phyloP scores from a whole-genome alignment of 2,329 filamentous ascomycete species.

The Domatiomyces globalis region DNA sequence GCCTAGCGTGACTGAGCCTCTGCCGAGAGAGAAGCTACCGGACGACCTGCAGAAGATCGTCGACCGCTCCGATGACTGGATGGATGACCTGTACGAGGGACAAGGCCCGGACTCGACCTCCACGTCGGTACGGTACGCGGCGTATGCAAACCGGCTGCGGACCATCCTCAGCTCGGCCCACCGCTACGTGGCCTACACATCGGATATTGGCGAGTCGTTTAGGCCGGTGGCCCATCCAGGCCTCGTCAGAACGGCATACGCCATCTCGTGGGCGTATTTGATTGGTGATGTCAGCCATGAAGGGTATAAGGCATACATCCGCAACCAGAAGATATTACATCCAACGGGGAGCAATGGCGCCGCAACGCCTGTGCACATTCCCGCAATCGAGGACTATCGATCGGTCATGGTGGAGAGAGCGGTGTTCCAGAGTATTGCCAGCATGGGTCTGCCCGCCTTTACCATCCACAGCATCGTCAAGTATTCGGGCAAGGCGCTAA shows the following conservation, averaged over 20 bases:
- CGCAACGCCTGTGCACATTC: slow-evolving; percentile 30
- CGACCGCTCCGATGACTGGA: slow-evolving; percentile 55
- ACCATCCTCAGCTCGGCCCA: slow-evolving; percentile 84
- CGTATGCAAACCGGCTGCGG: slow-evolving; percentile 70
- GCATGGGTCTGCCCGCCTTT: slow-evolving; percentile 86
- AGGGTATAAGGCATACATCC: slow-evolving; percentile 85
- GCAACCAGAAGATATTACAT: slow-evolving; percentile 63
- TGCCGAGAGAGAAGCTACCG: slow-evolving; percentile 40
- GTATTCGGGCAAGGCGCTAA: slow-evolving; percentile 78
- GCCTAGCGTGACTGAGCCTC: not conserved
- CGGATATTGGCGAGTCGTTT: slow-evolving; percentile 92
- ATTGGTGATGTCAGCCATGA: slow-evolving; percentile 82
- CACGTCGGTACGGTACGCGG: slow-evolving; percentile 75
- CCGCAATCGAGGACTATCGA: slow-evolving; percentile 76
- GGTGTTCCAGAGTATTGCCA: slow-evolving; percentile 79
- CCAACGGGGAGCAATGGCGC: slow-evolving; percentile 41
- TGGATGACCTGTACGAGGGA: slow-evolving; percentile 64
- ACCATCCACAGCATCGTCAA: slow-evolving; percentile 87
- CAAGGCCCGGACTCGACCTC: slow-evolving; percentile 69
- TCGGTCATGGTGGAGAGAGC: slow-evolving; percentile 83
- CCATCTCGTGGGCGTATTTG: slow-evolving; percentile 82
- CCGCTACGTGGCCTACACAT: slow-evolving; percentile 93
- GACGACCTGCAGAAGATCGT: slow-evolving; percentile 41
- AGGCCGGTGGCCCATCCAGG: slow-evolving; percentile 78
- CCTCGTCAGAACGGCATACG: slow-evolving; percentile 71